Evolutionary conservation across 352 stramenopile genomes (phyloP), one percentile per base, ranked within the genome.

Genomic region (Phytophthora constricta): DNA sequence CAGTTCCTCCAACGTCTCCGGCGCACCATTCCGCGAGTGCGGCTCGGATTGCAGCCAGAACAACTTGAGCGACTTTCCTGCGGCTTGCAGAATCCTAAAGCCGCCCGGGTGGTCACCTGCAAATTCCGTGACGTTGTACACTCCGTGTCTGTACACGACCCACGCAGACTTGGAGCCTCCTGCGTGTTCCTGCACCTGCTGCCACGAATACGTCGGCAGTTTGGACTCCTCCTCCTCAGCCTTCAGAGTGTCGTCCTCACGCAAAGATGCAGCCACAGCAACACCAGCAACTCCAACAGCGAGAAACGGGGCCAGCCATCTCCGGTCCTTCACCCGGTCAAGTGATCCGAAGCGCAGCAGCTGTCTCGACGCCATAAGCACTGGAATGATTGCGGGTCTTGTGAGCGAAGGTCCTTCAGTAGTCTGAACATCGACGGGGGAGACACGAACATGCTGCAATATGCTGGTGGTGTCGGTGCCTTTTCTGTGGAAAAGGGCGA

Each of bases 71-170:
- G 65, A 74, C 42, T 74, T 74, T 0, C 65, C 54, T 9, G 59
- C 14, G 5, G 65, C 65, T 41, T 65, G 65, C 20, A 70, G 23
- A 16, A 74, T 45, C 41, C 49, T 70, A 19, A 14, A 39, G 5
- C 60, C 65, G 57, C 65, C 59, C 5, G 59, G 65, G 28, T 74
- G 65, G 19, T 20, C 20, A 10, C 25, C 14, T 5, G 48, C 59
- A 17, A 74, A 70, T n/a, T 70, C 39, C 23, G 41, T 62, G n/a
- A 74, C 53, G 33, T 74, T 60, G 60, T 70, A 74, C n/a, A 74
- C 60, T 3, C 65, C 65, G 42, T 65, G 59, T 52, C 45, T 61
- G 48, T 55, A 74, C 17, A 74, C 54, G 16, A 74, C 26, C 65
- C 39, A 74, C 1, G 47, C 16, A 7, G 48, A 14, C 16, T 42